Percentiles rank a stretch among this genome's conserved stretches.
Conservation (phyloP, 495 filamentous ascomycete genomes). For the Aspergillus asperescens region DNA sequence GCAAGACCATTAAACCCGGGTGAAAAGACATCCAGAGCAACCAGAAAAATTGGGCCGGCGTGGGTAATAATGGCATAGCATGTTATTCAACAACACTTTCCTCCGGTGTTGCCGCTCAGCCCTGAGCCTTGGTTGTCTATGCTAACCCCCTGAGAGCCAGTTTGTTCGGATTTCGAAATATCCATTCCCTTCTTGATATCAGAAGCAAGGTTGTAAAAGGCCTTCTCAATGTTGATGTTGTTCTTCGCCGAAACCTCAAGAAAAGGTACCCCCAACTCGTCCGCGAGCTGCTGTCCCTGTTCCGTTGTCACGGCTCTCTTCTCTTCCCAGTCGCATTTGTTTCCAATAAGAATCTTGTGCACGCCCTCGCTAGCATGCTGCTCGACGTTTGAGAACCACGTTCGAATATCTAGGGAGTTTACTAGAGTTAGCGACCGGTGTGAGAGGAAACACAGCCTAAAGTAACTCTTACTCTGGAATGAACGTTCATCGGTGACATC, state of each 20-base stretch:
- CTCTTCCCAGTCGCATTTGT: slow-evolving; percentile 99
- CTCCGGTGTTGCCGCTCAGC: slow-evolving; percentile 53
- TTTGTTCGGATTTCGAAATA: slow-evolving; percentile 71
- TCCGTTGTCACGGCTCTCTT: slow-evolving; percentile 92
- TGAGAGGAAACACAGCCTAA: not conserved
- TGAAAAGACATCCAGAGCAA: not conserved
- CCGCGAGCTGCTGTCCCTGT: slow-evolving; percentile 85
- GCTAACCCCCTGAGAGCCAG: slow-evolving; percentile 59
- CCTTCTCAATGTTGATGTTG: slow-evolving; percentile 99
- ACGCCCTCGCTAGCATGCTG: slow-evolving; percentile 98
- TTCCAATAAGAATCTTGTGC: slow-evolving; percentile 99
- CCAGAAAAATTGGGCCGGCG: not conserved
- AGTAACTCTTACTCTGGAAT: slow-evolving; percentile 78
- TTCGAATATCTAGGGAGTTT: slow-evolving; percentile 75
- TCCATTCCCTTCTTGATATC: slow-evolving; percentile 90
- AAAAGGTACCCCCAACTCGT: slow-evolving; percentile 97
- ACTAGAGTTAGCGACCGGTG: not conserved
- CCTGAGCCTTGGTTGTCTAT: slow-evolving; percentile 61
- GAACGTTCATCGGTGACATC: slow-evolving; percentile 97
- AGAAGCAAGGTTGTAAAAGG: slow-evolving; percentile 88
- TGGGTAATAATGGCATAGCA: slow-evolving; percentile 3
- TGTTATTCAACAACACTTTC: slow-evolving; percentile 79
- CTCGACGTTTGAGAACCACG: slow-evolving; percentile 99
- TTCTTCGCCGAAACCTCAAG: slow-evolving; percentile 97
- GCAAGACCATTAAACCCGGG: not conserved